Conservation (phyloP, 2,329 filamentous ascomycete species). For the Pestalotiopsis sp. region DNA sequence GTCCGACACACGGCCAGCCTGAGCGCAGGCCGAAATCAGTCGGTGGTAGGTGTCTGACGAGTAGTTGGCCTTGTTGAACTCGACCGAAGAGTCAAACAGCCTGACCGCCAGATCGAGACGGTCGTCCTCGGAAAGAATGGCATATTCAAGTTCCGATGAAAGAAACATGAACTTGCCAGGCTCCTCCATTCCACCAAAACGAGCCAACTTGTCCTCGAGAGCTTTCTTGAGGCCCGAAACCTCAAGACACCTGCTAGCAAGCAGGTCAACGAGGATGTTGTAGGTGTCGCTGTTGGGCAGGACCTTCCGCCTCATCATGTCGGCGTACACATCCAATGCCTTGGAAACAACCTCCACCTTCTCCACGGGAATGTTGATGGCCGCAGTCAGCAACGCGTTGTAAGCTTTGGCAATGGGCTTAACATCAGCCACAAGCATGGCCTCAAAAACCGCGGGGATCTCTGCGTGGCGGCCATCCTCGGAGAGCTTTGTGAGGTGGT, state of each 20-base stretch:
- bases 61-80: slow-evolving; percentile 66
- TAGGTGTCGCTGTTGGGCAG: slow-evolving; percentile 84
- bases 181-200: slow-evolving; percentile 74
- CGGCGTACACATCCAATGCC: slow-evolving; percentile 91
- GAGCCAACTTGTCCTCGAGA: slow-evolving; percentile 79
- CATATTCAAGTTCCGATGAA: slow-evolving; percentile 84
- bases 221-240: slow-evolving; percentile 71
- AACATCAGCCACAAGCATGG: slow-evolving; percentile 81
- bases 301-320: slow-evolving; percentile 89
- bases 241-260: slow-evolving; percentile 81
- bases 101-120: slow-evolving; percentile 83
- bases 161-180: slow-evolving; percentile 74
- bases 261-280: slow-evolving; percentile 79
- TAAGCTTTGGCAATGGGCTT: slow-evolving; percentile 85
- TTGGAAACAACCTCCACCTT: slow-evolving; percentile 86
- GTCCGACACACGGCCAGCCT: slow-evolving; percentile 77
- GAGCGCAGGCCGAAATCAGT: slow-evolving; percentile 85
- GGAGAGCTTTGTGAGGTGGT: slow-evolving; percentile 76
- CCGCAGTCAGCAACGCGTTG: slow-evolving; percentile 84
- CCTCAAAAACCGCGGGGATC: slow-evolving; percentile 89
- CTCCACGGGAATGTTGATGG: slow-evolving; percentile 78
- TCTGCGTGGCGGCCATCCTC: slow-evolving; percentile 76
- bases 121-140: slow-evolving; percentile 85
- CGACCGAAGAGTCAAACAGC: slow-evolving; percentile 78
- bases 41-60: slow-evolving; percentile 82